A percentile compares a stretch with the other conserved stretches of the same genome.
Evolutionary conservation across 164 flowering plant genomes (phyloP).

Genomic region (Akebia trifoliata): DNA sequence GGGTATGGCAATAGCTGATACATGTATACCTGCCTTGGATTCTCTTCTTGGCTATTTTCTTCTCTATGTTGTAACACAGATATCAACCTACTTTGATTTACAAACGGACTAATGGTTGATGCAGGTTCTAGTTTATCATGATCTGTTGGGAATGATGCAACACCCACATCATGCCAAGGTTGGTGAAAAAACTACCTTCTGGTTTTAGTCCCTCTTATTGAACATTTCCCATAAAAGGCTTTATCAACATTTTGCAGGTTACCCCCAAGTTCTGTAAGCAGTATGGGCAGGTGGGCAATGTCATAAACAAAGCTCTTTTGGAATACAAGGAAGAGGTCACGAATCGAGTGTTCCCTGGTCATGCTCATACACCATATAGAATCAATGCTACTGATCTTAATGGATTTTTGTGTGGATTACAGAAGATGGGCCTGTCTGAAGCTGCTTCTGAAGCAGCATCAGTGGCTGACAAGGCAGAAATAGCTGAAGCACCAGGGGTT

Average conservation of each 20-base stretch:
- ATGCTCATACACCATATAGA: conserved; percentile 70
- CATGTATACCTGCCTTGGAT: background rate
- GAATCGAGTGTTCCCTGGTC: conserved; percentile 64
- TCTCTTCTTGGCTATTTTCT: background rate
- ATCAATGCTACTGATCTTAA: conserved; percentile 46
- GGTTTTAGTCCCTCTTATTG: background rate
- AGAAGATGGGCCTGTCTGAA: conserved; percentile 59
- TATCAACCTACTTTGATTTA: background rate
- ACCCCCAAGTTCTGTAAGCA: conserved; percentile 94
- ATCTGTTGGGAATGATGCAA: conserved; percentile 90
- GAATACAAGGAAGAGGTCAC: conserved; percentile 90
- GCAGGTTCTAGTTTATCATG: conserved; percentile 96
- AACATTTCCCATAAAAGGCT: background rate
- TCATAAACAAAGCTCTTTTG: conserved; percentile 63
- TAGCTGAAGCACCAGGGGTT: conserved; percentile 8
- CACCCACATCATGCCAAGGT: conserved; percentile 99
- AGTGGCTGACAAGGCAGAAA: conserved; percentile 51
- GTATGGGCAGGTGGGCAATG: conserved; percentile 69
- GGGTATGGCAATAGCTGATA: background rate
- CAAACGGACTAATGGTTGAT: conserved; percentile 4
- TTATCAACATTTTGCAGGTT: conserved; percentile 46
- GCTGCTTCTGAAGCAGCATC: conserved; percentile 77
- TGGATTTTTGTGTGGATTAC: conserved; percentile 52
- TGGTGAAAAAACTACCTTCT: background rate
- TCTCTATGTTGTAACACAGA: background rate